Conservation (phyloP, 495 filamentous ascomycete genomes). For the Letharia columbiana region DNA sequence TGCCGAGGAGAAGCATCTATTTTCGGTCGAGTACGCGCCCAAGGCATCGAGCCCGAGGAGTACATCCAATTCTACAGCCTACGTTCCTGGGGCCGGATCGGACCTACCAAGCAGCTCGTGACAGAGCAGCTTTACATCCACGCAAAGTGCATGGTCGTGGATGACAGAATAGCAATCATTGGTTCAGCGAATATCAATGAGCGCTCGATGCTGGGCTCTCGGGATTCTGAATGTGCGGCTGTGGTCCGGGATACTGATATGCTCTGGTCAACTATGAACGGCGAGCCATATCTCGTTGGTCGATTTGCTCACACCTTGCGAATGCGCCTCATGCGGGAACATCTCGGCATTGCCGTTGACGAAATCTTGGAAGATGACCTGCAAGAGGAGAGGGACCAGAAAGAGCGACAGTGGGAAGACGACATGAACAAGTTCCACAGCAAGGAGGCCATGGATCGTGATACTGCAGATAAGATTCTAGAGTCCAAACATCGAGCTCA, state of each 20-base stretch:
- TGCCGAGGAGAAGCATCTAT: conserved; percentile 90
- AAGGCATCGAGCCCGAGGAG: conserved; percentile 90
- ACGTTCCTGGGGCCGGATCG: conserved; percentile 87
- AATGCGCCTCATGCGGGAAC: conserved; percentile 92
- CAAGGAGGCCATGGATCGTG: conserved; percentile 30
- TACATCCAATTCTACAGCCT: conserved; percentile 95
- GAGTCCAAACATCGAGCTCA: conserved; percentile 51
- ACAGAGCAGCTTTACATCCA: conserved; percentile 99
- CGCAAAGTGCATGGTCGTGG: conserved; percentile 93
- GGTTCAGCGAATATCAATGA: conserved; percentile 99
- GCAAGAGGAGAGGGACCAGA: conserved; percentile 24
- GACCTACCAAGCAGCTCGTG: conserved; percentile 67
- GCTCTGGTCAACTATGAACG: conserved; percentile 87
- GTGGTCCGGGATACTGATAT: conserved; percentile 91
- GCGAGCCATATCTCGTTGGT: conserved; percentile 78
- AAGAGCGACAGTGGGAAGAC: conserved; percentile 31
- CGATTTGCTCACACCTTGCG: conserved; percentile 88
- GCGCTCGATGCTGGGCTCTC: conserved; percentile 82
- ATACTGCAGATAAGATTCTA: conserved; percentile 43
- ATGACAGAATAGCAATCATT: conserved; percentile 89
- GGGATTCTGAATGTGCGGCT: conserved; percentile 88
- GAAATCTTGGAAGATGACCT: conserved; percentile 75
- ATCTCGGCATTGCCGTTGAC: conserved; percentile 91
- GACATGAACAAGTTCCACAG: conserved; percentile 49
- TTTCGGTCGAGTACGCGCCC: conserved; percentile 71